Evolutionary conservation across 2,329 filamentous ascomycete genomes (phyloP).

Genomic region (Aspergillus pseudoterreus): DNA sequence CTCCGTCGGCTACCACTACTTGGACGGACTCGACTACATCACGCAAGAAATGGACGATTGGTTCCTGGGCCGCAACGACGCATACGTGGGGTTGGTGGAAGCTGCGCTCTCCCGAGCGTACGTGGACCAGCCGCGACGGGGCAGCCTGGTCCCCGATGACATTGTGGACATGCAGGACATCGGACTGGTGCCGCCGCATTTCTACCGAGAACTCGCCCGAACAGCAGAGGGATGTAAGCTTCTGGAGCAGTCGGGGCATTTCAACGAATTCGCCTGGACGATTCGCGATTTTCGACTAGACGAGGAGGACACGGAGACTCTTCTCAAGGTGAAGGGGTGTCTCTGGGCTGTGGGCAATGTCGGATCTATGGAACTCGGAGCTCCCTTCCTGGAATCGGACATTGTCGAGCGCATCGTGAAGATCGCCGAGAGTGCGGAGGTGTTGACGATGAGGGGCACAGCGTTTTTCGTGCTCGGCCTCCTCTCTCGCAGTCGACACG

Average conservation of each 20-base stretch:
- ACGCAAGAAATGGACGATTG: constrained; percentile 99
- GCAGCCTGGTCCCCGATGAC: constrained; percentile 51
- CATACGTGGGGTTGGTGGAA: constrained; percentile 91
- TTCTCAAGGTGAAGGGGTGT: constrained; percentile 93
- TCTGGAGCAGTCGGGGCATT: constrained; percentile 88
- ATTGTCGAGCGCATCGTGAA: constrained; percentile 82
- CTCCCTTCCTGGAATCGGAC: constrained; percentile 85
- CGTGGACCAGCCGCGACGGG: constrained; percentile 49
- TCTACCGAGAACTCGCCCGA: constrained; percentile 90
- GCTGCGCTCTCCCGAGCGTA: constrained; percentile 90
- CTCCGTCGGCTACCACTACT: constrained; percentile 94
- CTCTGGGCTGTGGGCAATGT: constrained; percentile 98
- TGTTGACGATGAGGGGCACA: constrained; percentile 90
- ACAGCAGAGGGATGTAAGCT: constrained; percentile 90
- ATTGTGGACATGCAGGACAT: constrained; percentile 57
- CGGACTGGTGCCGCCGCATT: constrained; percentile 81
- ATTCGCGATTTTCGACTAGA: constrained; percentile 86
- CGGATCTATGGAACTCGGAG: constrained; percentile 94
- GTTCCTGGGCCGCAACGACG: constrained; percentile 95
- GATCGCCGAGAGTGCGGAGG: constrained; percentile 82
- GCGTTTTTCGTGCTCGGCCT: constrained; percentile 94
- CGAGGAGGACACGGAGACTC: constrained; percentile 75
- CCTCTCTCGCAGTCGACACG: constrained; percentile 87
- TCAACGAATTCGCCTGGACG: constrained; percentile 85
- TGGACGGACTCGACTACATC: constrained; percentile 96